A percentile compares a stretch with the other conserved stretches of the same genome.
Conservation (phyloP, 2,329 filamentous ascomycete species). For the Xylaria polymorpha region DNA sequence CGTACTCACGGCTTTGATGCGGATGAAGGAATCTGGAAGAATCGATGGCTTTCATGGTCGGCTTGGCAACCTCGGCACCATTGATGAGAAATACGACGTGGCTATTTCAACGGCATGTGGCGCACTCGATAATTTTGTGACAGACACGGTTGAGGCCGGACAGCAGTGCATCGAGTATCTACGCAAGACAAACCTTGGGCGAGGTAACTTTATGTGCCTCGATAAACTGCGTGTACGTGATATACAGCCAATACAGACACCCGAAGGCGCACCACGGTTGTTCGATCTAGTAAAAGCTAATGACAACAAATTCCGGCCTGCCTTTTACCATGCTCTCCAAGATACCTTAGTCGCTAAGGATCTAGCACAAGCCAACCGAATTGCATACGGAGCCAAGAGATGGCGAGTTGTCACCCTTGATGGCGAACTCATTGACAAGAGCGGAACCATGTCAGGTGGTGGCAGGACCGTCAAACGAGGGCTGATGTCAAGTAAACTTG, state of each 20-base stretch:
- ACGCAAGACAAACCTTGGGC: constrained; percentile 94
- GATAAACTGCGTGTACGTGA: constrained; percentile 86
- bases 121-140: constrained; percentile 93
- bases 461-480: constrained; percentile 90
- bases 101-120: constrained; percentile 98
- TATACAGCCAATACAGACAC: constrained; percentile 83
- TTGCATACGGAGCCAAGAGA: constrained; percentile 91
- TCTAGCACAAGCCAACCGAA: constrained; percentile 94
- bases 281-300: constrained; percentile 94
- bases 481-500: constrained; percentile 95
- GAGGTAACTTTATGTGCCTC: constrained; percentile 96
- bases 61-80: constrained; percentile 91
- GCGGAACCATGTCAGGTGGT: constrained; percentile 98
- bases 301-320: constrained; percentile 85
- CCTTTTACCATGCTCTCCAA: constrained; percentile 95
- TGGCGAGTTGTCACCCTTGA: constrained; percentile 98
- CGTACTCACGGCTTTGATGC: constrained; percentile 90
- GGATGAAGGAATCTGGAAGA: constrained; percentile 93
- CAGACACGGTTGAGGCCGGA: constrained; percentile 93
- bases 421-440: constrained; percentile 96
- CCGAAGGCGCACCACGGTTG: constrained; percentile 89
- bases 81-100: constrained; percentile 93
- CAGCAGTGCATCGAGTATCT: constrained; percentile 99
- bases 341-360: constrained; percentile 95
- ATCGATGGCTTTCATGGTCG: constrained; percentile 98